A percentile compares a stretch with the other conserved stretches of the same genome.
Evolutionary conservation across 2,329 filamentous ascomycete genomes (phyloP).

Genomic region (Dactylellina cionopaga): DNA sequence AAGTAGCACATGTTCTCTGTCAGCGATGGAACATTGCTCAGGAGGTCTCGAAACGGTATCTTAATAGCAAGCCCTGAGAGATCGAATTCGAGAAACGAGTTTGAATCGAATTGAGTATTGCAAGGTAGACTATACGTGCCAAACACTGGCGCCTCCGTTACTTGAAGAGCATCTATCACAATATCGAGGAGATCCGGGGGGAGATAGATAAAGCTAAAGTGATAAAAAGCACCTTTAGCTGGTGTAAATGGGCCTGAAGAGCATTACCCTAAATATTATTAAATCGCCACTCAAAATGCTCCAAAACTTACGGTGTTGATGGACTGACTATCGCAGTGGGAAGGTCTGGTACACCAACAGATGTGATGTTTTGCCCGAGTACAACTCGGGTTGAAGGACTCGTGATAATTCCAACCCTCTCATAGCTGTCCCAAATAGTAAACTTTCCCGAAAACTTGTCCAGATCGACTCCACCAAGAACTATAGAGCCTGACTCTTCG

Average conservation of each 20-base stretch:
- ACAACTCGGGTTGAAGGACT: constrained; percentile 4
- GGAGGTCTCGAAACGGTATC: constrained; percentile 5
- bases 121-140: constrained; percentile 21
- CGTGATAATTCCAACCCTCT: neutral
- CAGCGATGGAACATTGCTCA: neutral
- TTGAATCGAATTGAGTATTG: neutral
- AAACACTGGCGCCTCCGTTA: neutral
- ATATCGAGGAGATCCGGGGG: constrained; percentile 4
- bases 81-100: constrained; percentile 2
- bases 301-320: neutral
- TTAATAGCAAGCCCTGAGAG: constrained; percentile 7
- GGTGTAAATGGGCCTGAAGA: neutral
- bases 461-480: constrained; percentile 29
- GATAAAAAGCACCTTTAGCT: neutral
- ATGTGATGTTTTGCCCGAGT: neutral
- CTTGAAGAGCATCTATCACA: neutral
- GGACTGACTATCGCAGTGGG: neutral
- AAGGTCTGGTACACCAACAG: neutral
- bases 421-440: constrained; percentile 12
- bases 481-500: constrained; percentile 1
- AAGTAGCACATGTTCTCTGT: constrained; percentile 7
- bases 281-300: neutral
- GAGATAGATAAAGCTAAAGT: constrained; percentile 18
- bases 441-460: constrained; percentile 22
- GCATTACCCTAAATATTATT: neutral